phyloP scores from a whole-genome alignment of 1,284 basidiomycete species.

The Microbotryum saponariae region DNA sequence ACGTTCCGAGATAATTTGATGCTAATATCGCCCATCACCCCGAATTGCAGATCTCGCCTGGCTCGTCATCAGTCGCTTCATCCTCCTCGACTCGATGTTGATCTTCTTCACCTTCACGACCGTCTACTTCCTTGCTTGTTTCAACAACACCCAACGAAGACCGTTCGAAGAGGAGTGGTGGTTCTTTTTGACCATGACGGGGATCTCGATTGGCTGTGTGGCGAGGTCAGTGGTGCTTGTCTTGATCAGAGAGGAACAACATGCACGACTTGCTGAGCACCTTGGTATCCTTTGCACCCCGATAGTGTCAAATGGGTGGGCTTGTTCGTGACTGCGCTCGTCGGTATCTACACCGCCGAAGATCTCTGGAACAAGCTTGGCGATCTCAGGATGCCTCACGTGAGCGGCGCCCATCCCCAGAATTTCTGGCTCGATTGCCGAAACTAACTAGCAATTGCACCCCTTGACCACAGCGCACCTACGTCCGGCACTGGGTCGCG shows the following conservation, averaged over 20 bases:
- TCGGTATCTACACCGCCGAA: slow-evolving; percentile 92
- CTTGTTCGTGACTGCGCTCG: slow-evolving; percentile 85
- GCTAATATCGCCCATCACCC: not conserved
- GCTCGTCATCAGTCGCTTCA: slow-evolving; percentile 93
- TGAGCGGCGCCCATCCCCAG: slow-evolving; percentile 45
- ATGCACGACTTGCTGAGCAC: not conserved
- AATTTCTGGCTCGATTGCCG: not conserved
- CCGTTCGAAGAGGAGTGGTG: slow-evolving; percentile 94
- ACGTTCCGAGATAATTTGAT: no score
- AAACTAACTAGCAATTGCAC: slow-evolving; percentile 14
- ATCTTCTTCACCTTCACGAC: slow-evolving; percentile 97
- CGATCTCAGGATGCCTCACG: slow-evolving; percentile 81
- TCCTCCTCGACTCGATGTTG: slow-evolving; percentile 94
- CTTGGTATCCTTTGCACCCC: no score
- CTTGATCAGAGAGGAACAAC: not conserved
- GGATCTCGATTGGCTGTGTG: slow-evolving; percentile 89
- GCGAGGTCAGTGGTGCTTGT: slow-evolving; percentile 54
- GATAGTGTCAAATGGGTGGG: slow-evolving; percentile 91
- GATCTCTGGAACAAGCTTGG: slow-evolving; percentile 99
- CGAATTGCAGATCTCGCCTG: slow-evolving; percentile 72
- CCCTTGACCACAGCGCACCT: slow-evolving; percentile 51
- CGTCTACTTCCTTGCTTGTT: slow-evolving; percentile 88
- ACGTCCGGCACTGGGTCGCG: slow-evolving; percentile 85
- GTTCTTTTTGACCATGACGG: slow-evolving; percentile 86
- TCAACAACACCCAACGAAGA: slow-evolving; percentile 90